phyloP scores from a whole-genome alignment of 1,284 basidiomycete genomes.

The Leccinum griseonigrum region DNA sequence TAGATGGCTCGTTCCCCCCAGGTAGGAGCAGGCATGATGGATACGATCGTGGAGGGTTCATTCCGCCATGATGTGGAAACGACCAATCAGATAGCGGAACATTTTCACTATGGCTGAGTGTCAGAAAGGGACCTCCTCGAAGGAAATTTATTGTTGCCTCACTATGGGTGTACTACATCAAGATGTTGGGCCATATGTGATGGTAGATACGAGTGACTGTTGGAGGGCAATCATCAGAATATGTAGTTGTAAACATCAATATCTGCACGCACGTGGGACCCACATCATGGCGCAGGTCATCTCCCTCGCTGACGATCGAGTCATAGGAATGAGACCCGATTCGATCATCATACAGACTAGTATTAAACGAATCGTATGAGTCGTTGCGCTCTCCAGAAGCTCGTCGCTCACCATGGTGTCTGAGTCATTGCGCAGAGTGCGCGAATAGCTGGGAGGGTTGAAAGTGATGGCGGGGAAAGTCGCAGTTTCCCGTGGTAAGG shows the following conservation, averaged over 20 bases:
- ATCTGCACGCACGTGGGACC: conserved; percentile 11
- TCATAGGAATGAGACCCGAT: background rate
- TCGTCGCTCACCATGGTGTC: conserved; percentile 10
- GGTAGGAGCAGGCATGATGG: background rate
- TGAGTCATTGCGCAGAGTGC: conserved; percentile 13
- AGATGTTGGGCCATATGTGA: background rate
- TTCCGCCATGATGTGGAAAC: conserved; percentile 1
- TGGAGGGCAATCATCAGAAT: conserved; percentile 4
- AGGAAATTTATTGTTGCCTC: conserved; percentile 4
- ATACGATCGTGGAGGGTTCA: background rate
- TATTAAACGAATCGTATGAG: conserved; percentile 4
- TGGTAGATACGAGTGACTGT: conserved; percentile 11
- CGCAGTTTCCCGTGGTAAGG: conserved; percentile 8
- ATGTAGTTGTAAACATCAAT: background rate
- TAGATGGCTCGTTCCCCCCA: background rate
- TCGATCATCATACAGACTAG: conserved; percentile 13
- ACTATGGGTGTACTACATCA: conserved; percentile 9
- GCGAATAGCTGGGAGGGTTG: background rate
- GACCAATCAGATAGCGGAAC: background rate
- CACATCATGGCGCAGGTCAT: background rate
- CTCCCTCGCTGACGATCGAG: background rate
- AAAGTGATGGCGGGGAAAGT: conserved; percentile 1
- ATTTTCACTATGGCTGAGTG: conserved; percentile 7
- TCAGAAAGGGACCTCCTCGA: background rate
- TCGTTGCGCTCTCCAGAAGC: background rate